A percentile compares a stretch with the other conserved stretches of the same genome.
Evolutionary conservation across 495 filamentous ascomycete species (phyloP).

Genomic region (Emericellopsis terricola): DNA sequence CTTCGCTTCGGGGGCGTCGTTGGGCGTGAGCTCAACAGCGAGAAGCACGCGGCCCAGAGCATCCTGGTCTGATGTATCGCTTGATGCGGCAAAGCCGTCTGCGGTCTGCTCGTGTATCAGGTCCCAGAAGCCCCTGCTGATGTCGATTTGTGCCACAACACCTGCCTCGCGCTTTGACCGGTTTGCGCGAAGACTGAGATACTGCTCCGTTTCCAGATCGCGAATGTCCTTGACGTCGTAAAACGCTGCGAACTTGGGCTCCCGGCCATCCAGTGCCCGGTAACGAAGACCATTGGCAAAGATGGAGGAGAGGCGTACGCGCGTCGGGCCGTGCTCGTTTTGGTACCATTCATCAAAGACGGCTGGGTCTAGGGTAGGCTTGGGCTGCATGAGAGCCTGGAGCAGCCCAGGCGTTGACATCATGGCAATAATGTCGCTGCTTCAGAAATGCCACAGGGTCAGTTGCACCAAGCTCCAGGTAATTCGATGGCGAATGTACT

Average conservation of each 20-base stretch:
- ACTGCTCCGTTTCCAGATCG: constrained; percentile 44
- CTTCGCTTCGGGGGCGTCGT: constrained; percentile 31
- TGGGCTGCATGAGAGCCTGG: constrained; percentile 65
- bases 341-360: constrained; percentile 88
- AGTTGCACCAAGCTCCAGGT: no score
- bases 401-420: constrained; percentile 37
- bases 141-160: constrained; percentile 56
- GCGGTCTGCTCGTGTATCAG: constrained; percentile 34
- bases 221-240: constrained; percentile 67
- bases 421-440: no score
- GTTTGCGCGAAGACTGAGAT: constrained; percentile 48
- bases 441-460: no score
- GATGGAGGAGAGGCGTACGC: constrained; percentile 51
- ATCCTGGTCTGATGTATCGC: constrained; percentile 37
- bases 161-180: constrained; percentile 55
- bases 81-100: constrained; percentile 35
- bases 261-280: constrained; percentile 38
- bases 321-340: constrained; percentile 67
- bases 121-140: constrained; percentile 51
- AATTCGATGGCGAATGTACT: no score
- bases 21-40: constrained; percentile 38
- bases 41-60: constrained; percentile 43
- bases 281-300: constrained; percentile 62
- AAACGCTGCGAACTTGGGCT: constrained; percentile 54
- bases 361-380: constrained; percentile 36